Evolutionary conservation across 306 rosid species (phyloP).

Genomic region (Oxytropis ochrocephala): DNA sequence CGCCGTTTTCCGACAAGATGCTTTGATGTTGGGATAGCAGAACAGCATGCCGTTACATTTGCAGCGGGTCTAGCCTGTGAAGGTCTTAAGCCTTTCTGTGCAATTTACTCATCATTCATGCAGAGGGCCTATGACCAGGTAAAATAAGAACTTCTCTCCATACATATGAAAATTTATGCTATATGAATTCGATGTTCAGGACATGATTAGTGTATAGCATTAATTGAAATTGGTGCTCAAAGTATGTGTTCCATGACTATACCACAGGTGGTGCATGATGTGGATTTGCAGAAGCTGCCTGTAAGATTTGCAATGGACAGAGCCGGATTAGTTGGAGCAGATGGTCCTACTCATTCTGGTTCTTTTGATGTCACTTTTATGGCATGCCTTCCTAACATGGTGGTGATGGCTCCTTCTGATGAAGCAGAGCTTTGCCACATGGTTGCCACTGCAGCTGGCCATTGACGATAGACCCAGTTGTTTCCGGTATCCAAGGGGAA

Average conservation of each 20-base stretch:
- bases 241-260: constrained; percentile 4
- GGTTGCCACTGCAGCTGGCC: constrained; percentile 96
- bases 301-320: constrained; percentile 97
- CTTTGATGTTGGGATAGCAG: constrained; percentile 97
- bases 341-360: constrained; percentile 90
- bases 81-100: constrained; percentile 90
- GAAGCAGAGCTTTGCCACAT: constrained; percentile 91
- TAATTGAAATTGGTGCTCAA: background rate
- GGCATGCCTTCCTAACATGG: constrained; percentile 99
- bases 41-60: constrained; percentile 97
- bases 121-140: constrained; percentile 98
- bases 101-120: constrained; percentile 91
- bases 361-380: constrained; percentile 89
- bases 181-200: background rate
- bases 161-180: background rate
- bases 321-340: constrained; percentile 97
- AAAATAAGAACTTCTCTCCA: constrained; percentile 19
- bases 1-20: constrained; percentile 90
- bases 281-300: constrained; percentile 88
- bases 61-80: constrained; percentile 96
- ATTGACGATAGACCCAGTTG: constrained; percentile 92
- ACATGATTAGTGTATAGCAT: background rate
- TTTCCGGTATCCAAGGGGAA: constrained; percentile 93
- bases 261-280: constrained; percentile 91
- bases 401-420: constrained; percentile 97